Base-by-base conservation (phyloP, 176 grass and related monocot genomes). In the Aegilops longissima region DNA sequence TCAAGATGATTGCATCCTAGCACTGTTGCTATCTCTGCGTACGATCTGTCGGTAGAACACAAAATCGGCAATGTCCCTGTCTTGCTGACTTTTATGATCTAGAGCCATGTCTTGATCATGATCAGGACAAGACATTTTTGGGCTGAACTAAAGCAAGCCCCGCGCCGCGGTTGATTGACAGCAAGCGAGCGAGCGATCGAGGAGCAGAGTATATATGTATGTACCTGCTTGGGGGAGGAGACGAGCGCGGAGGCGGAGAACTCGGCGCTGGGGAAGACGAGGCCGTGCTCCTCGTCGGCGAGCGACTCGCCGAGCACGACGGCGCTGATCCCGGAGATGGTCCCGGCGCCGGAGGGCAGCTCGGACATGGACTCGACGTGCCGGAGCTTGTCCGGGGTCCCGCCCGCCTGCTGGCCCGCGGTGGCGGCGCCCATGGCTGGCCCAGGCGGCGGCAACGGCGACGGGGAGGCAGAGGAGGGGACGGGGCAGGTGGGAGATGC, bases 331-430 rank as follows among this genome's bases (percentile, higher is more conserved):
- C 86, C 83, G 13, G 90, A 84, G 80, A 96, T 94, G 85, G 61
- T 90, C 3, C 97, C 92, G 40, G 87, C 90, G 31, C 90, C 94
- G 34, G 94, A 99, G 44, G 94, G 97, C 27, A 70, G 85, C 80
- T 87, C 82, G 44, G 94, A 82, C 97, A 96, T 96, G 42, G 90
- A 93, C 76, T 96, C 97, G 61, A 99, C 83, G 31, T 99, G 94
- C 23, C 94, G 87, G 80, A 99, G 94, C 86, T 78, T 88, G 86
- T 88, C 86, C 13, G 52, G 62, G 23, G 86, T 62, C 39, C 59
- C 29, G 35, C 68, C 85, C 21, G 61, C 85, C 76, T 61, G 80
- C 82, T 88, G 86, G 18, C 88, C 77, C 51, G 70, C 70, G 69
- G 33, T 87, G 61, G 82, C 76, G 85, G 86, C 84, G 36, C 90